Conservation (phyloP, 2,329 filamentous ascomycete species). For the Pseudocercospora crystallina region DNA sequence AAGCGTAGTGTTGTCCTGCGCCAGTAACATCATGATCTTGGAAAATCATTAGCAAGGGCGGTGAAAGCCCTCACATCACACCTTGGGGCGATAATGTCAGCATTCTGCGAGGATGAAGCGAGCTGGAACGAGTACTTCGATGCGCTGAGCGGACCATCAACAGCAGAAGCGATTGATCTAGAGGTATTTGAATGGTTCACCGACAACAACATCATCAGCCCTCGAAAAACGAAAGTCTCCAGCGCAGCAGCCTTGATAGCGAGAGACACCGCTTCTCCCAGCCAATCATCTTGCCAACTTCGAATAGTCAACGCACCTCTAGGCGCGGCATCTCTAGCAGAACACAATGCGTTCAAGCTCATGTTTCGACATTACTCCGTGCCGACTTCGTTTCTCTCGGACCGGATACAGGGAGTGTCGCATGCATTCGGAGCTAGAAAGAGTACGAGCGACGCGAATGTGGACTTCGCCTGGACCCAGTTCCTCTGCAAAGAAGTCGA, state of each 20-base stretch:
- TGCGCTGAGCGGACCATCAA: background rate
- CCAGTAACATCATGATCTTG: too few relatives aligned
- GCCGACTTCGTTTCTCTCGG: background rate
- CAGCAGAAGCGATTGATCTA: background rate
- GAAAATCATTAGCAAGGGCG: too few relatives aligned
- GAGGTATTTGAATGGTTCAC: conserved; percentile 5
- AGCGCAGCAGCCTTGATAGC: background rate
- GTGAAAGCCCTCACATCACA: too few relatives aligned
- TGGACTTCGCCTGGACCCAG: conserved; percentile 8
- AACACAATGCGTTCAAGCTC: conserved; percentile 4
- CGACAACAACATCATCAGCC: background rate
- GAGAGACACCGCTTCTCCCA: background rate
- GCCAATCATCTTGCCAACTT: background rate
- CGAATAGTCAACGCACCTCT: background rate
- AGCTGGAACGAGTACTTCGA: conserved; percentile 10
- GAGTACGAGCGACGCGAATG: background rate
- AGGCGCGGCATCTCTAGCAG: background rate
- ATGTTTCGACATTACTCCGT: conserved; percentile 6
- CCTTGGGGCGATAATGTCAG: conserved; percentile 5
- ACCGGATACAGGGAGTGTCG: conserved; percentile 2
- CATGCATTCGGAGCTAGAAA: conserved; percentile 3
- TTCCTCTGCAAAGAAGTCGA: conserved; percentile 8
- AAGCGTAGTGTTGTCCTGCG: too few relatives aligned
- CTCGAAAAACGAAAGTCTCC: background rate
- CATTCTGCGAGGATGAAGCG: conserved; percentile 11